Evolutionary conservation across 768 basidiomycete species (phyloP).

Genomic region (Tubosaeta sp.): DNA sequence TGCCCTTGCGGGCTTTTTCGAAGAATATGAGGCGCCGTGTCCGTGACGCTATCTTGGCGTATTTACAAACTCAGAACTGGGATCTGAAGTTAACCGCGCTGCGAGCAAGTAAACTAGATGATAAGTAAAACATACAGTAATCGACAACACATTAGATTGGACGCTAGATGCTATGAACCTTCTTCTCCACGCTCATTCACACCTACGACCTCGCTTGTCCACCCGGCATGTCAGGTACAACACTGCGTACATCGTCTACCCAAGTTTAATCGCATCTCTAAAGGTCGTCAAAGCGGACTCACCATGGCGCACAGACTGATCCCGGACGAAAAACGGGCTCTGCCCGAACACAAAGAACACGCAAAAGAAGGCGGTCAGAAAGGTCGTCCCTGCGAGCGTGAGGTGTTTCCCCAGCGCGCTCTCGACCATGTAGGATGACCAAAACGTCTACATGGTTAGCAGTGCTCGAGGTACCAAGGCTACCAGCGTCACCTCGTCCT

Average conservation of each 20-base stretch:
- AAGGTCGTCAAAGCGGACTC: slow-evolving; percentile 1
- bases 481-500: too few species aligned
- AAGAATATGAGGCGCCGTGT: neutral
- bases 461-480: too few species aligned
- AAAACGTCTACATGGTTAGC: too few species aligned
- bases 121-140: slow-evolving; percentile 21
- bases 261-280: neutral
- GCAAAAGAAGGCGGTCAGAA: slow-evolving; percentile 73
- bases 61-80: too few species aligned
- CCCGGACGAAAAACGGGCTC: slow-evolving; percentile 59
- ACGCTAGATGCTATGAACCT: too few species aligned
- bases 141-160: too few species aligned
- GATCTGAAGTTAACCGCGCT: too few species aligned
- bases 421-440: slow-evolving; percentile 78
- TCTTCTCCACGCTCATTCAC: too few species aligned
- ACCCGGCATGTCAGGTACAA: slow-evolving; percentile 49
- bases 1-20: neutral
- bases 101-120: too few species aligned
- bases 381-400: slow-evolving; percentile 72
- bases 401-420: slow-evolving; percentile 60
- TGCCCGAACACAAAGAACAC: slow-evolving; percentile 60
- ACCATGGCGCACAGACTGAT: slow-evolving; percentile 71
- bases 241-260: slow-evolving; percentile 82
- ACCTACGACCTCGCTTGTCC: slow-evolving; percentile 60
- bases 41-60: neutral